Percentiles rank a stretch among this genome's conserved stretches.
These are phyloP conservation scores for Mycena haematopus DNA, from an alignment of 768 basidiomycete species.

Conservation along the genomic window DNA sequence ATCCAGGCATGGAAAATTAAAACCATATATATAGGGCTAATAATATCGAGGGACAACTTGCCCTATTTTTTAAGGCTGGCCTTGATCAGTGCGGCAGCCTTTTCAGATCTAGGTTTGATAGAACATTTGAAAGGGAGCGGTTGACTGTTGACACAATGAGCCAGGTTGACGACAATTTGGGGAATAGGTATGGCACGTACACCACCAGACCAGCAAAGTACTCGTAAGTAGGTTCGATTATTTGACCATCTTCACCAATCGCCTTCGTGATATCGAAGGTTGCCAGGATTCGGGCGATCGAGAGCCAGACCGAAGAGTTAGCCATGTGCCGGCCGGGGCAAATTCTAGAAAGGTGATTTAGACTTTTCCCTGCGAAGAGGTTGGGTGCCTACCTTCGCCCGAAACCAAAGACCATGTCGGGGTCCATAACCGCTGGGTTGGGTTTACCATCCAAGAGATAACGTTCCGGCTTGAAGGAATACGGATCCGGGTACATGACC, in stretches of 20 bases:
- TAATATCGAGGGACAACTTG: too few species aligned
- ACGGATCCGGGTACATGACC: conserved; percentile 37
- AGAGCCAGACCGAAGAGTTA: background rate
- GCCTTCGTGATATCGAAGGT: conserved; percentile 15
- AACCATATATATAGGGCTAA: too few species aligned
- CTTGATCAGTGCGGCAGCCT: conserved; percentile 31
- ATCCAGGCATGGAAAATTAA: too few species aligned
- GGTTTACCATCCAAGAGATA: conserved; percentile 27
- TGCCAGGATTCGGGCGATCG: background rate
- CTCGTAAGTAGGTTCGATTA: conserved; percentile 35
- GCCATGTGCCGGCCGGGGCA: conserved; percentile 28
- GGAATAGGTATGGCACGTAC: background rate
- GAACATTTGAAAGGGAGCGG: conserved; percentile 37
- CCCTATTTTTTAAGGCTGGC: background rate
- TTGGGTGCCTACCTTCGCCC: conserved; percentile 5
- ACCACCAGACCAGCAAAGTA: background rate
- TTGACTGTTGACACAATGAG: conserved; percentile 17
- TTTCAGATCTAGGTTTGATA: conserved; percentile 37
- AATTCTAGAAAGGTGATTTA: background rate
- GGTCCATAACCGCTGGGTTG: conserved; percentile 5
- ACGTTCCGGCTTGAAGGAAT: conserved; percentile 39
- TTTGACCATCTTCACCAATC: conserved; percentile 2
- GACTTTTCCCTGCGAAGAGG: background rate
- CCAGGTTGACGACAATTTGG: background rate
- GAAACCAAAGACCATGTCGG: conserved; percentile 20